A percentile compares a stretch with the other conserved stretches of the same genome.
These are phyloP conservation scores for Zhuliangozyma blackwelliae DNA, from an alignment of 1,139 yeast species.

Conservation along the genomic window DNA sequence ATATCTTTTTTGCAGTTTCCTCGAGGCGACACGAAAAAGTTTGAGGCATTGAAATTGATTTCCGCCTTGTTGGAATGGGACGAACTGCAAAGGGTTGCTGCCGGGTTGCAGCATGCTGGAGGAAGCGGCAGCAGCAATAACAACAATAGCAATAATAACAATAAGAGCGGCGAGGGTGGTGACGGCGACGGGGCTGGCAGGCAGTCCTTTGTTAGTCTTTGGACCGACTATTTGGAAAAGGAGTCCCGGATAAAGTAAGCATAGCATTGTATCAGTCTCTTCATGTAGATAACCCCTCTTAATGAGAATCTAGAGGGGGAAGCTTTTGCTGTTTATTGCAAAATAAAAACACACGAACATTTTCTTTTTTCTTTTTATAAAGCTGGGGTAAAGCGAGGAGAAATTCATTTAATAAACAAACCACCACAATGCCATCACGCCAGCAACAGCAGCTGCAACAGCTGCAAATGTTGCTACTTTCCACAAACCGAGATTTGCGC, in stretches of 20 bases:
- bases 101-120: constrained; percentile 60
- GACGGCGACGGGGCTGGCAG: constrained; percentile 21
- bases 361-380: too few species aligned
- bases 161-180: constrained; percentile 5
- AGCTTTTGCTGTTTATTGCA: too few species aligned
- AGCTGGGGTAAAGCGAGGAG: too few species aligned
- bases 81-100: constrained; percentile 73
- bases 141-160: not conserved
- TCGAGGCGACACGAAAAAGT: constrained; percentile 90
- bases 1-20: constrained; percentile 84
- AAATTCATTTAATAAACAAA: not conserved
- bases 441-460: not conserved
- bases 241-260: constrained; percentile 44
- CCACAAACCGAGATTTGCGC: too few species aligned
- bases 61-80: constrained; percentile 87
- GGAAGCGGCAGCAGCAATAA: constrained; percentile 11
- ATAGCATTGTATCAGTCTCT: too few species aligned
- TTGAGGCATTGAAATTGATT: constrained; percentile 82
- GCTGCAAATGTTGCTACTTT: too few species aligned
- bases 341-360: too few species aligned
- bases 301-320: too few species aligned
- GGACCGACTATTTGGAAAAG: constrained; percentile 87
- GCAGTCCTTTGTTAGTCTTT: constrained; percentile 77
- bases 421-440: not conserved
- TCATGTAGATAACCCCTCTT: too few species aligned